A percentile compares a stretch with the other conserved stretches of the same genome.
Evolutionary conservation across 1,284 basidiomycete genomes (phyloP).

Genomic region (Ustilago tritici): DNA sequence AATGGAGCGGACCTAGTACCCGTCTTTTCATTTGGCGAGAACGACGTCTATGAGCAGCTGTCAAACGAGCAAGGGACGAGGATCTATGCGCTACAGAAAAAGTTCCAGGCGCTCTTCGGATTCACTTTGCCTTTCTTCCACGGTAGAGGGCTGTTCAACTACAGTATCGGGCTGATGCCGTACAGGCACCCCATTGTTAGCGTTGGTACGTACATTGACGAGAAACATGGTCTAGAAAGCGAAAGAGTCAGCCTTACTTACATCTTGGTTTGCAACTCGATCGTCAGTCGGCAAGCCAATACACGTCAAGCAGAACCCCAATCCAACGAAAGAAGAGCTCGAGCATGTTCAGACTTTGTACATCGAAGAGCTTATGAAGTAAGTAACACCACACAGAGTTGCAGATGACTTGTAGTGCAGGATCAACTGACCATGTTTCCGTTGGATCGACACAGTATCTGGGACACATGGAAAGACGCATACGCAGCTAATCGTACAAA

Average conservation of each 20-base stretch:
- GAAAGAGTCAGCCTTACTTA: background rate
- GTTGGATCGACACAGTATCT: slow-evolving; percentile 47
- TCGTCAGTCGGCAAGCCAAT: slow-evolving; percentile 82
- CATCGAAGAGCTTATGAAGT: slow-evolving; percentile 78
- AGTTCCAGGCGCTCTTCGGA: slow-evolving; percentile 77
- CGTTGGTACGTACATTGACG: slow-evolving; percentile 73
- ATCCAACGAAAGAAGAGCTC: slow-evolving; percentile 84
- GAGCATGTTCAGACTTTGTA: slow-evolving; percentile 84
- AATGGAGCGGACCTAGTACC: slow-evolving; percentile 75
- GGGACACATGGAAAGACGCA: slow-evolving; percentile 68
- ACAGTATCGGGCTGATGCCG: slow-evolving; percentile 80
- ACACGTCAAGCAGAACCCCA: slow-evolving; percentile 79
- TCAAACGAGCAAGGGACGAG: slow-evolving; percentile 91
- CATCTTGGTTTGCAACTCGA: background rate
- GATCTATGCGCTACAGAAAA: slow-evolving; percentile 74
- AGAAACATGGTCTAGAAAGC: background rate
- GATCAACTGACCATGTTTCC: background rate
- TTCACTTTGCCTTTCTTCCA: slow-evolving; percentile 97
- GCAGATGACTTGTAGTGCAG: background rate
- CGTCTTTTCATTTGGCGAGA: slow-evolving; percentile 85
- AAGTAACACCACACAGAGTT: slow-evolving; percentile 10
- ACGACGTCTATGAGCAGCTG: slow-evolving; percentile 98
- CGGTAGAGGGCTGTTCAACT: slow-evolving; percentile 81
- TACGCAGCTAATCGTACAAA: slow-evolving; percentile 65
- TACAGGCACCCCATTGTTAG: slow-evolving; percentile 93